Percentiles rank a stretch among this genome's conserved stretches.
Conservation (phyloP, 441 rosid genomes). For the Gossypium davidsonii region DNA sequence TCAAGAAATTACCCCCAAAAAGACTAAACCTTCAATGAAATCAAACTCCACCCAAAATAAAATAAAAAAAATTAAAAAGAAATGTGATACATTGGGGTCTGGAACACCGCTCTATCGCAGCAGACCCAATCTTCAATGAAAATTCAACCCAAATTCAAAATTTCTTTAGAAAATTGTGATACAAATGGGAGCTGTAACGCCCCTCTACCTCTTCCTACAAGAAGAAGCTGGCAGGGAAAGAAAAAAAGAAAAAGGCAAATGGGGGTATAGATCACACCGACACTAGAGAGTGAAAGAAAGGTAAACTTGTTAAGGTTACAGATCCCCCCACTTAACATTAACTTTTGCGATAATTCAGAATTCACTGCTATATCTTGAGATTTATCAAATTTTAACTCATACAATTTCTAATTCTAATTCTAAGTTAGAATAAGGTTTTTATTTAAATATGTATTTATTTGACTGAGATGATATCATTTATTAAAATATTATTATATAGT, state of each 20-base stretch:
- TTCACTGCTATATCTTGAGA: background rate
- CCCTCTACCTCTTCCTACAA: background rate
- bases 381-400: background rate
- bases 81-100: constrained; percentile 1
- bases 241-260: background rate
- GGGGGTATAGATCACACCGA: background rate
- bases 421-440: too few species aligned
- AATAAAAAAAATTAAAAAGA: background rate
- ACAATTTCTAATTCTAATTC: too few species aligned
- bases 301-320: background rate
- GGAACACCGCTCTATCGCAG: background rate
- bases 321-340: background rate
- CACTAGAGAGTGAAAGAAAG: background rate
- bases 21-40: constrained; percentile 5
- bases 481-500: too few species aligned
- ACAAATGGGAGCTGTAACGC: background rate
- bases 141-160: too few species aligned
- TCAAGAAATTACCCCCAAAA: background rate
- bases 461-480: too few species aligned
- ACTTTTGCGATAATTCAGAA: background rate
- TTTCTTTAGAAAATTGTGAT: background rate
- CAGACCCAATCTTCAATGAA: background rate
- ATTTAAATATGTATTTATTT: too few species aligned
- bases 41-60: background rate
- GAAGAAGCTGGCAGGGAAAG: background rate